Evolutionary conservation across 1,139 yeast species (phyloP).

Genomic region (Blastobotrys apis): DNA sequence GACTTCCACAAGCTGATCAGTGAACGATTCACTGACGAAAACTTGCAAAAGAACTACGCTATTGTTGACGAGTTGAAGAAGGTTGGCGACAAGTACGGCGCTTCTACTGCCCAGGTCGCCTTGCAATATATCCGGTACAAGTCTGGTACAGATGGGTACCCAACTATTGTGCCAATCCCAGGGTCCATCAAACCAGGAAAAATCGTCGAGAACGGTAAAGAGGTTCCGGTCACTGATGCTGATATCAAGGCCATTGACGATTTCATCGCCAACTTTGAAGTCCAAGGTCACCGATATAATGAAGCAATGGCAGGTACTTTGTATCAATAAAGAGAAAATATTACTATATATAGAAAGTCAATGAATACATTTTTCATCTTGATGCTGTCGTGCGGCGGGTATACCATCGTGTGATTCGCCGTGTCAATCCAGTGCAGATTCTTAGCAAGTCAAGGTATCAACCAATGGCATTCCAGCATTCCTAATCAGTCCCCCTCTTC

Average conservation of each 20-base stretch:
- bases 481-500: no score
- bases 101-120: slow-evolving; percentile 63
- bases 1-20: slow-evolving; percentile 44
- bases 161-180: slow-evolving; percentile 71
- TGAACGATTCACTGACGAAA: slow-evolving; percentile 52
- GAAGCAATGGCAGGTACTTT: neutral
- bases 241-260: slow-evolving; percentile 47
- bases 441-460: no score
- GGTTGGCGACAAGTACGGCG: slow-evolving; percentile 43
- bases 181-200: slow-evolving; percentile 59
- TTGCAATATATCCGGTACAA: slow-evolving; percentile 59
- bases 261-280: slow-evolving; percentile 39
- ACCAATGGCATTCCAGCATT: no score
- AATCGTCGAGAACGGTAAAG: slow-evolving; percentile 54
- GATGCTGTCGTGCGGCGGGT: no score
- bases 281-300: slow-evolving; percentile 50
- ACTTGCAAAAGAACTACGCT: slow-evolving; percentile 47
- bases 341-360: no score
- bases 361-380: no score
- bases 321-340: neutral
- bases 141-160: slow-evolving; percentile 38
- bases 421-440: no score
- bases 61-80: slow-evolving; percentile 46
- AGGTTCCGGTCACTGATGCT: slow-evolving; percentile 45
- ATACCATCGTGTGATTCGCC: no score